Conservation (phyloP, 805 yeast genomes). For the Metschnikowia aberdeeniae region DNA sequence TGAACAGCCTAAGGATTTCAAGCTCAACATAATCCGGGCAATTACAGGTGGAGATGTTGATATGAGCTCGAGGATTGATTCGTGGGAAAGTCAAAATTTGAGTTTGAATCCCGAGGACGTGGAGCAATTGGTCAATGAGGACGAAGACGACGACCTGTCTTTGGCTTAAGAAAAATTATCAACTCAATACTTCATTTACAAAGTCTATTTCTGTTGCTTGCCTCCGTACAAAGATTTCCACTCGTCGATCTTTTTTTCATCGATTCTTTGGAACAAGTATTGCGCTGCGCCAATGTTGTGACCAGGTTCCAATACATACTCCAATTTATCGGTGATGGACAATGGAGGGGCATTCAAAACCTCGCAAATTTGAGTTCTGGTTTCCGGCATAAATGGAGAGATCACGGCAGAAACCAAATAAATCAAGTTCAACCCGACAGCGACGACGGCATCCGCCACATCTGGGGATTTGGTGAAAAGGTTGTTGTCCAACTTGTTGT, state of each 20-base stretch:
- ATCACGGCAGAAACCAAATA: constrained; percentile 81
- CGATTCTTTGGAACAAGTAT: constrained; percentile 89
- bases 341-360: constrained; percentile 82
- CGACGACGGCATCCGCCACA: constrained; percentile 87
- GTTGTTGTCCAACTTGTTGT: constrained; percentile 88
- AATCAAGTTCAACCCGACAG: constrained; percentile 82
- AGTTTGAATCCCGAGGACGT: constrained; percentile 22
- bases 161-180: neutral
- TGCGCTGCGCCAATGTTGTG: constrained; percentile 89
- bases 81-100: constrained; percentile 37
- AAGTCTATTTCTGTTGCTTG: constrained; percentile 39
- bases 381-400: constrained; percentile 88
- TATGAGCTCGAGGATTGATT: constrained; percentile 26
- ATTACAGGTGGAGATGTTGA: constrained; percentile 52
- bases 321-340: constrained; percentile 72
- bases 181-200: neutral
- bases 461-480: constrained; percentile 72
- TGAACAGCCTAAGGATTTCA: constrained; percentile 44
- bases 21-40: constrained; percentile 49
- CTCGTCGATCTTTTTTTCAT: constrained; percentile 77
- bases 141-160: constrained; percentile 10
- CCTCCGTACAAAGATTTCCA: constrained; percentile 92
- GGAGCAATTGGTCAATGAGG: constrained; percentile 16
- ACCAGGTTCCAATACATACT: constrained; percentile 64
- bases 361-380: constrained; percentile 61